Evolutionary conservation across 805 yeast genomes (phyloP).

Genomic region (Saccharomycopsis microspora): DNA sequence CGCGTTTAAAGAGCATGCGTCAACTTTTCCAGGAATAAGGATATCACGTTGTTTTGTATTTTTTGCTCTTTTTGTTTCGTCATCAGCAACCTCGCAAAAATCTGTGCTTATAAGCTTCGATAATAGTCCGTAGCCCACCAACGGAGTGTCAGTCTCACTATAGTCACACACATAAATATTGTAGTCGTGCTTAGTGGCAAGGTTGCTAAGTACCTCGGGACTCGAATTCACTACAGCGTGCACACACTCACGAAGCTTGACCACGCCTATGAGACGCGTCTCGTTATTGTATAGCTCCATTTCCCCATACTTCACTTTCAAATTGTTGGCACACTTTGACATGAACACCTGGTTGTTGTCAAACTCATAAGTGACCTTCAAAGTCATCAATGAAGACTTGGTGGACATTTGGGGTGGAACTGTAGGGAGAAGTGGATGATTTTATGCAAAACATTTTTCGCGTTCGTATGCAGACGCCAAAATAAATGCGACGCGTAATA

Average conservation of each 20-base stretch:
- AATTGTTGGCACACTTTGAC: constrained; percentile 1
- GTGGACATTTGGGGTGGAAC: constrained; percentile 8
- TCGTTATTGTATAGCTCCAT: constrained; percentile 13
- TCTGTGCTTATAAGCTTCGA: constrained; percentile 13
- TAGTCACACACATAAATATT: constrained; percentile 16
- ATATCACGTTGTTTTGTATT: constrained; percentile 5
- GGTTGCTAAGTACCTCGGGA: constrained; percentile 11
- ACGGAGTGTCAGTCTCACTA: constrained; percentile 15
- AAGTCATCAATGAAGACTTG: constrained; percentile 14
- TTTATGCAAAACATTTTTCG: no score
- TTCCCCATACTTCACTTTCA: constrained; percentile 15
- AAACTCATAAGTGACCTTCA: constrained; percentile 15
- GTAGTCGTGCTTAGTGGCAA: constrained; percentile 11
- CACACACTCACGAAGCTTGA: constrained; percentile 10
- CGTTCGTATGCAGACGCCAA: no score
- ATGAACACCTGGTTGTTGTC: constrained; percentile 13
- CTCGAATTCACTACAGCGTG: constrained; percentile 12
- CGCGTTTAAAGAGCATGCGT: background rate
- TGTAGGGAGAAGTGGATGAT: background rate
- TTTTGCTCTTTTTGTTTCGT: background rate
- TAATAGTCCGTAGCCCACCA: constrained; percentile 14
- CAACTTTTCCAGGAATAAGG: constrained; percentile 15
- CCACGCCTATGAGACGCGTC: constrained; percentile 14
- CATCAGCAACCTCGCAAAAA: constrained; percentile 3
- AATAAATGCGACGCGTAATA: no score